phyloP scores from a whole-genome alignment of 139 green algal genomes.

The Volvox africanus region DNA sequence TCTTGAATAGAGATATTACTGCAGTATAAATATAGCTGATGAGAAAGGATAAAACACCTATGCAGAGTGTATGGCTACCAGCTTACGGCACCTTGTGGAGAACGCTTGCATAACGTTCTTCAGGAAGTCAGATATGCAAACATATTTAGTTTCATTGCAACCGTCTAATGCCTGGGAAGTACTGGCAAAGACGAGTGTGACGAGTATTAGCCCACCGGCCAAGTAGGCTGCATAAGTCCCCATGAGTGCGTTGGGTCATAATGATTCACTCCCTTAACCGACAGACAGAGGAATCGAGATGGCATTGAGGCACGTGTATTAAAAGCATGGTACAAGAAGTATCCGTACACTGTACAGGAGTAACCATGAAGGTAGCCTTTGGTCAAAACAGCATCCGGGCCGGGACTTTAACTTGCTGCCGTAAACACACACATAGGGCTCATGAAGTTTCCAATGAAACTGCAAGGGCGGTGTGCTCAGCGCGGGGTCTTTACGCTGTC shows the following conservation, averaged over 20 bases:
- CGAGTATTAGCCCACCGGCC: background rate
- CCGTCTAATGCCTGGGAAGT: background rate
- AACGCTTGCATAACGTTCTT: conserved; percentile 1
- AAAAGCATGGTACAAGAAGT: too few species aligned
- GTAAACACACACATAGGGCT: too few species aligned
- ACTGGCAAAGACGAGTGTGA: background rate
- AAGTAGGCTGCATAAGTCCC: background rate
- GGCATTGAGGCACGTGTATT: too few species aligned
- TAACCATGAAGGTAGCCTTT: too few species aligned
- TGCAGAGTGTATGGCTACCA: background rate
- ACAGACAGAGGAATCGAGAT: too few species aligned
- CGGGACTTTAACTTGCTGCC: too few species aligned
- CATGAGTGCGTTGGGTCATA: background rate
- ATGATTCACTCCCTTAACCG: too few species aligned
- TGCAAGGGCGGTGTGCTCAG: too few species aligned
- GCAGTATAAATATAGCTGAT: background rate
- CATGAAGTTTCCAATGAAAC: too few species aligned
- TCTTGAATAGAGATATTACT: conserved; percentile 4
- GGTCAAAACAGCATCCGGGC: too few species aligned
- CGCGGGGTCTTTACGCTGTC: too few species aligned
- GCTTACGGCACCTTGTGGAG: background rate
- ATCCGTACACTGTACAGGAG: too few species aligned
- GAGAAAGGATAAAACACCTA: background rate
- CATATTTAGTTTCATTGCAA: background rate
- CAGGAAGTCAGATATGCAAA: background rate